Conservation (phyloP, 257 asterid genomes). For the Nicotiana tabacum region DNA sequence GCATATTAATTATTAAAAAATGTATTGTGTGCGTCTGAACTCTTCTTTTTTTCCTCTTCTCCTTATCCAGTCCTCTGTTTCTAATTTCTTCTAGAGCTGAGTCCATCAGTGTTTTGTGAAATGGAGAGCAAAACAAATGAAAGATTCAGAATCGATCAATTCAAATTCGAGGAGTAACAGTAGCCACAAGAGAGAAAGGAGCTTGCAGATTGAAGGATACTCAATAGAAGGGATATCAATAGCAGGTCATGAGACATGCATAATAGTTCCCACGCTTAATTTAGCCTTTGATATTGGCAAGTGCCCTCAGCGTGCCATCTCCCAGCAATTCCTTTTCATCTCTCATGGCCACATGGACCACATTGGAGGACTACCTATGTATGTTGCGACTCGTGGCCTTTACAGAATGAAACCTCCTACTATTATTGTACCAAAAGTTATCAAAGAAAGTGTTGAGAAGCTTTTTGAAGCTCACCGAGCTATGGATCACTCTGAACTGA, state of each 20-base stretch:
- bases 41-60: not conserved
- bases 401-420: constrained; percentile 81
- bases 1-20: not conserved
- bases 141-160: not conserved
- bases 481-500: constrained; percentile 89
- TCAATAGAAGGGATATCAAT: constrained; percentile 74
- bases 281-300: constrained; percentile 88
- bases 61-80: not conserved
- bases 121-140: not conserved
- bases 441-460: constrained; percentile 73
- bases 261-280: constrained; percentile 72
- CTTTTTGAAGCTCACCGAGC: constrained; percentile 89
- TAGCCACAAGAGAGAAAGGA: constrained; percentile 41
- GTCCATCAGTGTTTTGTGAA: not conserved
- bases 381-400: constrained; percentile 90
- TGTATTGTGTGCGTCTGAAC: not conserved
- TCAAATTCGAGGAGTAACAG: constrained; percentile 23
- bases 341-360: constrained; percentile 99
- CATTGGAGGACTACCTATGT: constrained; percentile 94
- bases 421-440: constrained; percentile 72
- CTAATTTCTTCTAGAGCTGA: not conserved
- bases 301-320: constrained; percentile 94
- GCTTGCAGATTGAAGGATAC: constrained; percentile 60
- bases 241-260: constrained; percentile 95
- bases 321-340: constrained; percentile 89